phyloP scores from a whole-genome alignment of 345 rosid genomes.

The Citrus hindsii region DNA sequence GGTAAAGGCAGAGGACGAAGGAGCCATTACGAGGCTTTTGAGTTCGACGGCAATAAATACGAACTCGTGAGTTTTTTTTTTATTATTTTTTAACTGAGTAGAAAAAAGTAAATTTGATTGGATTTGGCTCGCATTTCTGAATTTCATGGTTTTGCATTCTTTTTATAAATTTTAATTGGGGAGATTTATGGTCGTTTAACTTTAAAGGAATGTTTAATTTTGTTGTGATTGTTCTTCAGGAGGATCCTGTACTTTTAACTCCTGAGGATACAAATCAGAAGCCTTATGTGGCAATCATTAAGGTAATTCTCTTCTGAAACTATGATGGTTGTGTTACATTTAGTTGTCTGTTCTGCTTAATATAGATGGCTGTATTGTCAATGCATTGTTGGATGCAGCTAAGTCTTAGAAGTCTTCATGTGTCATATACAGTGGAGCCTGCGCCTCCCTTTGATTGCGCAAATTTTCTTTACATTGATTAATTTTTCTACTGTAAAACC shows the following conservation, averaged over 20 bases:
- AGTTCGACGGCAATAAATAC: slow-evolving; percentile 67
- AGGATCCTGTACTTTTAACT: slow-evolving; percentile 91
- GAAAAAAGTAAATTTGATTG: background rate
- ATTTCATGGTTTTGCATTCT: slow-evolving; percentile 10
- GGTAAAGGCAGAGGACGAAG: slow-evolving; percentile 74
- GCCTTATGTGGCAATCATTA: slow-evolving; percentile 95
- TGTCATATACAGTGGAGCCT: too few relatives aligned
- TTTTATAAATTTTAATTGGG: background rate
- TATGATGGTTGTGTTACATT: background rate
- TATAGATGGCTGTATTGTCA: background rate
- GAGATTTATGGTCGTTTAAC: background rate
- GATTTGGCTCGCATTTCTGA: background rate
- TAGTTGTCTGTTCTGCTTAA: background rate
- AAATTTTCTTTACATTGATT: background rate
- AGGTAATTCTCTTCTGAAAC: slow-evolving; percentile 46
- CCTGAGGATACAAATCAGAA: slow-evolving; percentile 80
- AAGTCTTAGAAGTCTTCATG: too few relatives aligned
- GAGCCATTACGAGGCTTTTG: slow-evolving; percentile 62
- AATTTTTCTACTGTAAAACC: background rate
- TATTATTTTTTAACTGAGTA: background rate
- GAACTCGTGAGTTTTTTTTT: slow-evolving; percentile 59
- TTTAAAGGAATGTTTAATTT: background rate
- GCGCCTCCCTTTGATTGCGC: too few relatives aligned
- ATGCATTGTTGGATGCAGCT: too few relatives aligned
- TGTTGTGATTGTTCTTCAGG: slow-evolving; percentile 41